Evolutionary conservation across 345 rosid species (phyloP).

Genomic region (Carallia brachiata): DNA sequence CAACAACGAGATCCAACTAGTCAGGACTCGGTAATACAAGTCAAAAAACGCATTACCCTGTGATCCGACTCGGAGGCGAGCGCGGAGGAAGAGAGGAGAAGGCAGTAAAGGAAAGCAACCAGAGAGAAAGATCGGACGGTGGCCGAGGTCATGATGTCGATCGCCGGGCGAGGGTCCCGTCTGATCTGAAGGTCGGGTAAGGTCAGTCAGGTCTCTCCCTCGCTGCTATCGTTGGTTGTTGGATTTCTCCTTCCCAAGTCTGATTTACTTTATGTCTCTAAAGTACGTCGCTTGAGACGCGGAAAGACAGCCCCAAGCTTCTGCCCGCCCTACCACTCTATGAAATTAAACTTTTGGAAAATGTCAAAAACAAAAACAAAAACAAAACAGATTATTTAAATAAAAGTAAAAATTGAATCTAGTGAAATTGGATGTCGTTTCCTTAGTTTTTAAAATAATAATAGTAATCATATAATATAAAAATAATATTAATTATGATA

Average conservation of each 20-base stretch:
- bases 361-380: too few relatives aligned
- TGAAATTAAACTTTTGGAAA: too few relatives aligned
- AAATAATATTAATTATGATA: too few relatives aligned
- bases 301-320: too few relatives aligned
- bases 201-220: background rate
- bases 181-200: conserved; percentile 43
- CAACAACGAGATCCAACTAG: background rate
- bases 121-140: conserved; percentile 35
- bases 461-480: too few relatives aligned
- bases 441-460: too few relatives aligned
- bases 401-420: too few relatives aligned
- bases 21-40: background rate
- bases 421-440: too few relatives aligned
- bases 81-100: conserved; percentile 34
- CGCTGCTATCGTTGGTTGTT: background rate
- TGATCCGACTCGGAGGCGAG: conserved; percentile 89
- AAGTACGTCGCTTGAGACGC: too few relatives aligned
- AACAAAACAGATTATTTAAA: too few relatives aligned
- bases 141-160: conserved; percentile 48
- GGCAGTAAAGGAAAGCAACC: conserved; percentile 20
- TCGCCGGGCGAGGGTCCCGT: conserved; percentile 33
- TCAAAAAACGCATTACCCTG: conserved; percentile 49
- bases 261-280: background rate
- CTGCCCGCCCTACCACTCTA: too few relatives aligned
- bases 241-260: background rate